Base-by-base conservation (phyloP, 1,139 yeast species). In the Lodderomyces pseudojiufengensis region DNA sequence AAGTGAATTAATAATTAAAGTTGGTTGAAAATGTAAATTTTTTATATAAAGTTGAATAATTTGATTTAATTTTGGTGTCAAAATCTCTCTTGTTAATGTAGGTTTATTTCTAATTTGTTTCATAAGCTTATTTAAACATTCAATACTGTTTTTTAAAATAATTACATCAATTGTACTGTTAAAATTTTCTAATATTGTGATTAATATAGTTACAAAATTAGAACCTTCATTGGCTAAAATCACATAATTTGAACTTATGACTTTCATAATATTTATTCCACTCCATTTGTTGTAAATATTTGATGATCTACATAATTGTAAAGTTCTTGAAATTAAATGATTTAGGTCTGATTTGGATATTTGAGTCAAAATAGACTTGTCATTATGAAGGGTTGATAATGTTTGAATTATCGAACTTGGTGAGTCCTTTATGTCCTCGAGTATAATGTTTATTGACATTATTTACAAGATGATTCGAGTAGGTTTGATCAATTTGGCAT, bases 71-170 rank as follows among this genome's bases (percentile, higher is more conserved):
- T 80, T 80, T 3, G 97, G 95, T 1, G 95, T 85, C 41, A 88
- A 70, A 6, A 84, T 67, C 50, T 88, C 96, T 54, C 97, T 74
- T 2, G 95, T 82, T 33, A 90, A 66, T 1, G 90, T 80, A 2
- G 95, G 87, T 51, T 88, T 88, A 2, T 88, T 94, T 55, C 84
- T 75, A 39, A 85, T 81, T 31, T 68, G 62, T 29, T 65, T 59
- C 48, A 82, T 74, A 18, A 84, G 50, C 14, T 57, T 57, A 42
- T 70, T 63, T 38, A 76, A 56, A 21, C 80, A 70, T 36, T 69
- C 73, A 33, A 73, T 67, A 24, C 76, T 71, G 29, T 75, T 71
- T 42, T 57, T 73, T 48, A 75, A 69, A 38, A 67, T 63, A 32
- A 62, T 67, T 46, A 54, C 45, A 47, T 70, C 66, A 15, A 63